phyloP scores from a whole-genome alignment of 495 filamentous ascomycete genomes.

The Glarea lozoyensis region DNA sequence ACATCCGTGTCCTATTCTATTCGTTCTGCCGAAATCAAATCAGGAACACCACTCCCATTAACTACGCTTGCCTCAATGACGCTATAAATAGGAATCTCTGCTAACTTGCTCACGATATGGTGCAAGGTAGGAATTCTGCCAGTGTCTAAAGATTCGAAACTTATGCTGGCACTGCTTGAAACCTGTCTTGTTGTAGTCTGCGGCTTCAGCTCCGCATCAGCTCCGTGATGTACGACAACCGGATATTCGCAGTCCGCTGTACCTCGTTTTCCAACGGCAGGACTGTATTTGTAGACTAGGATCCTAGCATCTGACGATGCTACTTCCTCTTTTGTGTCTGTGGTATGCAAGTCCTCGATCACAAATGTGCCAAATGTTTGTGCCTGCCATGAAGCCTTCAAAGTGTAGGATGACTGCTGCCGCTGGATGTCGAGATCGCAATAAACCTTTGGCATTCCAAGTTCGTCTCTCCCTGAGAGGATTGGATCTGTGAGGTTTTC shows the following conservation, averaged over 20 bases:
- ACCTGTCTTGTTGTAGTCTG: slow-evolving; percentile 20
- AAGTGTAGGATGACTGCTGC: slow-evolving; percentile 2
- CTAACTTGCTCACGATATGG: slow-evolving; percentile 39
- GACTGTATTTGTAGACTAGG: slow-evolving; percentile 13
- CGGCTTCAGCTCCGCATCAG: too few relatives aligned
- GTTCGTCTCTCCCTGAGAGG: slow-evolving; percentile 43
- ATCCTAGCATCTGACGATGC: slow-evolving; percentile 13
- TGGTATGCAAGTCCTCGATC: slow-evolving; percentile 26
- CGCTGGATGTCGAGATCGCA: slow-evolving; percentile 35
- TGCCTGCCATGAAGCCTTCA: not conserved
- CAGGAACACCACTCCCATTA: slow-evolving; percentile 38
- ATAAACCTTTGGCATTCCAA: slow-evolving; percentile 49
- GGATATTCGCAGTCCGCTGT: slow-evolving; percentile 13
- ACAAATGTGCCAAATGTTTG: not conserved
- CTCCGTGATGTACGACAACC: slow-evolving; percentile 23
- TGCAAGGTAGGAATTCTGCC: slow-evolving; percentile 45
- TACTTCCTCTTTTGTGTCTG: slow-evolving; percentile 20
- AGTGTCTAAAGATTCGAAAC: slow-evolving; percentile 33
- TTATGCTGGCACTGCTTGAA: slow-evolving; percentile 25
- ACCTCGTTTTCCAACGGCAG: slow-evolving; percentile 11
- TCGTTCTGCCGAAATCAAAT: too few relatives aligned
- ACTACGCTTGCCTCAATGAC: slow-evolving; percentile 41
- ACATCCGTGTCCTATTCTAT: too few relatives aligned
- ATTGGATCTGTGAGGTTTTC: slow-evolving; percentile 45
- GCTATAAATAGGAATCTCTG: slow-evolving; percentile 44